phyloP scores from a whole-genome alignment of 352 stramenopile species.

The Globisporangium heterothallicum region DNA sequence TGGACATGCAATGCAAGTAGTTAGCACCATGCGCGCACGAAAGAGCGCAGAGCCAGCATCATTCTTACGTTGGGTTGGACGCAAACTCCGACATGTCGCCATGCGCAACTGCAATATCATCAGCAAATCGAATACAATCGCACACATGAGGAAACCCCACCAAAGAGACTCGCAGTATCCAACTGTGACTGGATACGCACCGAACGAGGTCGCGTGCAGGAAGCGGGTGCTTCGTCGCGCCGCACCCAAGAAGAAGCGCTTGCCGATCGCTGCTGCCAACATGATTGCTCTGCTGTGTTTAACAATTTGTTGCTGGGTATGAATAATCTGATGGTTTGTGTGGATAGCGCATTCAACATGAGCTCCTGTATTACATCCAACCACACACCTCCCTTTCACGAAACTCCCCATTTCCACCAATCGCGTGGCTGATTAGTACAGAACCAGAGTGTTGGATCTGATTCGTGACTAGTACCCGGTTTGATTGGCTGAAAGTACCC shows the following conservation, averaged over 20 bases:
- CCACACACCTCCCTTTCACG: neutral
- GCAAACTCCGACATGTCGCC: constrained; percentile 57
- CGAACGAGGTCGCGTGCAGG: constrained; percentile 39
- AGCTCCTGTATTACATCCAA: neutral
- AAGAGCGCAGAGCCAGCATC: neutral
- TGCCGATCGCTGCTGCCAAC: neutral
- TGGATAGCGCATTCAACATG: too few species aligned
- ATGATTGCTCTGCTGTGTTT: neutral
- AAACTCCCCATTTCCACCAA: neutral
- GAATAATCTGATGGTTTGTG: neutral
- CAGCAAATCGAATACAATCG: constrained; percentile 3
- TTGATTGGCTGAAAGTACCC: too few species aligned
- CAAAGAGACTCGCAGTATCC: neutral
- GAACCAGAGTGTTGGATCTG: too few species aligned
- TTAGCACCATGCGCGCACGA: neutral
- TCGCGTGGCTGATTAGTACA: neutral
- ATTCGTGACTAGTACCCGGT: too few species aligned
- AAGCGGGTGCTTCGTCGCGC: neutral
- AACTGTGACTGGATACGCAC: constrained; percentile 12
- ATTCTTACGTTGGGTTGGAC: constrained; percentile 51
- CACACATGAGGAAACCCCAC: neutral
- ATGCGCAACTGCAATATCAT: constrained; percentile 27
- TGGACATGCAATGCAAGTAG: neutral
- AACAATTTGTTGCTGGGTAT: neutral
- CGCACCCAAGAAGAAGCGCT: neutral